A percentile compares a stretch with the other conserved stretches of the same genome.
phyloP scores from a whole-genome alignment of 75 land plant species.

The Larix kaempferi region DNA sequence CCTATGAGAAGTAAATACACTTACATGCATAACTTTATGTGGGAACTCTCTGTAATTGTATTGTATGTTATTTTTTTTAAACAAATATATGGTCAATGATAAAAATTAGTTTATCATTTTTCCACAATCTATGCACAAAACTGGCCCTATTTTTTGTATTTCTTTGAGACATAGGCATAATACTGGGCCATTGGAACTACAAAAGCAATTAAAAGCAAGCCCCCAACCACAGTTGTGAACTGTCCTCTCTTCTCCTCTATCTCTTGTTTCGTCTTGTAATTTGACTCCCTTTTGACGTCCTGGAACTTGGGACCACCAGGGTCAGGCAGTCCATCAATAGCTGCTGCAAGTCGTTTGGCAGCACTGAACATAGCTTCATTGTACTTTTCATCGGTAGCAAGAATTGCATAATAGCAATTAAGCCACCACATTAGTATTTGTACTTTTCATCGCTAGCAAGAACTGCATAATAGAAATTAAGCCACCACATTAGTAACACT shows the following conservation, averaged over 20 bases:
- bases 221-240: constrained; percentile 90
- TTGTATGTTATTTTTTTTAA: too few species aligned
- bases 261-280: constrained; percentile 88
- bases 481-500: too few species aligned
- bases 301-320: constrained; percentile 82
- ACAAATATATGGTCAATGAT: too few species aligned
- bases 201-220: constrained; percentile 93
- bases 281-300: constrained; percentile 91
- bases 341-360: constrained; percentile 85
- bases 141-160: constrained; percentile 22
- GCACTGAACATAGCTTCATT: constrained; percentile 83
- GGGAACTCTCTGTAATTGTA: too few species aligned
- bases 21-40: too few species aligned
- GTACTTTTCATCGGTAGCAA: constrained; percentile 98
- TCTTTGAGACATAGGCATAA: constrained; percentile 95
- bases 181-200: constrained; percentile 99
- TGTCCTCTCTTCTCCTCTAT: constrained; percentile 94
- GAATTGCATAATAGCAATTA: constrained; percentile 43
- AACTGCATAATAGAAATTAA: too few species aligned
- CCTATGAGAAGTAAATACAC: too few species aligned
- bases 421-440: not conserved
- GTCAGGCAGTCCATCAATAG: constrained; percentile 88
- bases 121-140: too few species aligned
- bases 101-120: too few species aligned
- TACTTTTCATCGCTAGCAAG: too few species aligned